Base-by-base conservation (phyloP, 768 basidiomycete species). In the Lactarius sp. region DNA sequence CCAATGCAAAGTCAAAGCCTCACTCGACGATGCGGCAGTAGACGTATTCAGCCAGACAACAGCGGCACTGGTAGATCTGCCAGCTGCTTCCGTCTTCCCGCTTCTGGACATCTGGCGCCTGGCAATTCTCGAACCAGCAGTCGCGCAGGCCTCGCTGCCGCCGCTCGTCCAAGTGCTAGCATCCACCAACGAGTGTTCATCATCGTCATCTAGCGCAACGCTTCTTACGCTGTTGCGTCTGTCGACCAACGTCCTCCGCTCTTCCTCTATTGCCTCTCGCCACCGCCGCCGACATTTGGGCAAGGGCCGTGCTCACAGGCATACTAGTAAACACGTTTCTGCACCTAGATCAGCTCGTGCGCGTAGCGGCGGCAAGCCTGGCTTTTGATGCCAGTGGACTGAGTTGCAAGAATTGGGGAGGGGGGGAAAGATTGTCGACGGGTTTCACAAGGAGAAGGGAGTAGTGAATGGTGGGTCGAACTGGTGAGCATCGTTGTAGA, bases 401-500 rank as follows among this genome's bases (percentile, higher is more conserved):
- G 88, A 47, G 78, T 86, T 12, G 84, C 81, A 51, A 73, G 71
- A 61, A 59, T 73, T 49, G n/a, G n/a, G n/a, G n/a, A 71, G 70
- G 44, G 75, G 74, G 27, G 75, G 67, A 13, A 62, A 65, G 44
- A 69, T 60, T n/a, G 69, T 67, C 22, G 70, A 71, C 44, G 73
- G 71, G 36, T 70, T 64, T n/a, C 74, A 73, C 3, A 77, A 33
- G 77, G 75, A 16, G 77, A 76, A 46, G 85, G 82, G 56, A 83
- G 85, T 59, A 90, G 81, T 20, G 94, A 94, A 59, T 95, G 92
- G 91, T 85, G 92, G 70, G 78, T 90, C 0, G 95, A 97, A 76
- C 74, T 96, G 37, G 77, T 86, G 2, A 90, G 87, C 69, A 95
- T 90, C 0, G 70, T 97, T n/a, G 72, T 94, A 0, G 91, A 93